Evolutionary conservation across 1,284 basidiomycete species (phyloP).

Genomic region (Cryptococcus jaspeensis): DNA sequence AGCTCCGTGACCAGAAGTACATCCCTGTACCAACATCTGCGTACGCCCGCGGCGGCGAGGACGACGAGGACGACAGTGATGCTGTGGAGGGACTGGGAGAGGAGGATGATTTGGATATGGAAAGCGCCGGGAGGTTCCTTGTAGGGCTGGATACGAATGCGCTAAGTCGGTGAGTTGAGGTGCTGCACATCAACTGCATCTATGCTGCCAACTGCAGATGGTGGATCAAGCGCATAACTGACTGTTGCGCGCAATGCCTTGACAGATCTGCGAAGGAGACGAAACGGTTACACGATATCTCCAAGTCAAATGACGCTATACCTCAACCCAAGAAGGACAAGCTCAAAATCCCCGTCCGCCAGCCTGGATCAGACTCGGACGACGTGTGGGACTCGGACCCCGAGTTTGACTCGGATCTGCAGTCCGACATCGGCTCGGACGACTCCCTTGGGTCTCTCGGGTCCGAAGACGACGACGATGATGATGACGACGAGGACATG

Average conservation of each 20-base stretch:
- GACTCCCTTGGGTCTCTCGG: conserved; percentile 11
- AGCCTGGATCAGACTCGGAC: conserved; percentile 27
- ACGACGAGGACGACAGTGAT: conserved; percentile 19
- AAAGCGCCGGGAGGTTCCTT: conserved; percentile 33
- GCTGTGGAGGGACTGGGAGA: conserved; percentile 29
- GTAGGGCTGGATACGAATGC: conserved; percentile 37
- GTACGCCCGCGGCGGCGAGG: conserved; percentile 25
- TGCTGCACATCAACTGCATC: background rate
- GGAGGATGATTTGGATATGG: conserved; percentile 32
- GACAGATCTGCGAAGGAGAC: conserved; percentile 48
- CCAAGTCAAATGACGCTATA: conserved; percentile 41
- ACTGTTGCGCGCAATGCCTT: conserved; percentile 5
- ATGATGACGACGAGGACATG: conserved; percentile 17
- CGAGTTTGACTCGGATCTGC: conserved; percentile 44
- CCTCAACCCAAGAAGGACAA: conserved; percentile 35
- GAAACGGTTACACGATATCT: conserved; percentile 45
- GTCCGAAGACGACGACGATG: conserved; percentile 11
- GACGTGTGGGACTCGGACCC: conserved; percentile 47
- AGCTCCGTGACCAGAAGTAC: conserved; percentile 48
- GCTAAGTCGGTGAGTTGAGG: conserved; percentile 41
- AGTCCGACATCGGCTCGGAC: conserved; percentile 20
- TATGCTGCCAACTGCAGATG: background rate
- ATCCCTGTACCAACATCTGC: conserved; percentile 46
- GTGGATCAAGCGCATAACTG: background rate
- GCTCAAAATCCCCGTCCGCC: conserved; percentile 25